Evolutionary conservation across 139 green algal species (phyloP).

Genomic region (Gonium pectorale): DNA sequence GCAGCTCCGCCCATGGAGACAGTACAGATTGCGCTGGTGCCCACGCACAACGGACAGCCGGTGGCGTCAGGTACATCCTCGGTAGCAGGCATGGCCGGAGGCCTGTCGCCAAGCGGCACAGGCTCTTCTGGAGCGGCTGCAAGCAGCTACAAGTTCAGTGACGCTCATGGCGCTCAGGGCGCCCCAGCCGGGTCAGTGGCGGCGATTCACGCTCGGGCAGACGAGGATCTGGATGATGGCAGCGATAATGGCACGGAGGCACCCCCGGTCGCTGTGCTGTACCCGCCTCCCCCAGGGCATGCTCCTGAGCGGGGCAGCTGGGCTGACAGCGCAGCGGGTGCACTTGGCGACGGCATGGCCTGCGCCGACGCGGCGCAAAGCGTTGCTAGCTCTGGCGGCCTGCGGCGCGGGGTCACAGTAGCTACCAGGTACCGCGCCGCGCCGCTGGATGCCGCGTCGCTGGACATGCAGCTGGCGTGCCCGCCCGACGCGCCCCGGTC

Average conservation of each 20-base stretch:
- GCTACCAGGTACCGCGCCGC: constrained; percentile 11
- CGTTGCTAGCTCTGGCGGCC: neutral
- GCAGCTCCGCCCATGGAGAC: constrained; percentile 40
- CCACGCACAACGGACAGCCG: no score
- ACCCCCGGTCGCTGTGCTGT: neutral
- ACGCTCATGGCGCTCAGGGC: no score
- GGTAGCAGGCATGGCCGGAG: no score
- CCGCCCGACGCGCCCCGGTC: neutral
- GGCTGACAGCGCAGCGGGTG: neutral
- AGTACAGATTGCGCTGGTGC: constrained; percentile 53
- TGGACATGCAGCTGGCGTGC: neutral
- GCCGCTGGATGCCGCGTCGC: neutral
- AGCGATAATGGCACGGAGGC: neutral
- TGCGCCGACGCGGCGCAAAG: neutral
- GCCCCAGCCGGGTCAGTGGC: no score
- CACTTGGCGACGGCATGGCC: neutral
- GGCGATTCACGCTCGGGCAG: no score
- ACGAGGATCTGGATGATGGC: no score
- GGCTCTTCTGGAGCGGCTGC: no score
- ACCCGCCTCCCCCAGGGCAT: neutral
- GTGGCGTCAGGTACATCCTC: no score
- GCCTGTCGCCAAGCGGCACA: no score
- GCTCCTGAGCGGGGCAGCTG: neutral
- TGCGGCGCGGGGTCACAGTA: constrained; percentile 33
- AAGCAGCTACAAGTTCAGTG: constrained; percentile 32